Conservation (phyloP, 257 asterid species). For the Henckelia pumila region DNA sequence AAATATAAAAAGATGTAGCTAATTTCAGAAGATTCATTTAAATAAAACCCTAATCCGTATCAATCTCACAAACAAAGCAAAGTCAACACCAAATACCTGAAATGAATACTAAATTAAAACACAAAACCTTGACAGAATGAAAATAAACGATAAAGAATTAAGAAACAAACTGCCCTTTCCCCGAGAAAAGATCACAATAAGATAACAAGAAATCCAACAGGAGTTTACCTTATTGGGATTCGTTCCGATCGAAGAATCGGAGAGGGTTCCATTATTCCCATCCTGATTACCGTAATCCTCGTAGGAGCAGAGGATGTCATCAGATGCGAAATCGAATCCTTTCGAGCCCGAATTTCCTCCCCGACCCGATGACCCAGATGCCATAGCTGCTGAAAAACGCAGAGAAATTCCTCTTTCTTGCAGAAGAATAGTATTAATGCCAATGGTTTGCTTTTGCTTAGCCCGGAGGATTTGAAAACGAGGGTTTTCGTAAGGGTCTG, state of each 20-base stretch:
- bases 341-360: slow-evolving; percentile 49
- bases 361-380: slow-evolving; percentile 74
- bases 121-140: not conserved
- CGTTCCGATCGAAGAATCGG: slow-evolving; percentile 48
- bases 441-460: not conserved
- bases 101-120: not conserved
- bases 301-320: slow-evolving; percentile 78
- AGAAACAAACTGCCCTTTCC: not conserved
- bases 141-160: too few species aligned
- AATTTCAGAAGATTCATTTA: not conserved
- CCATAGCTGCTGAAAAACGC: slow-evolving; percentile 44
- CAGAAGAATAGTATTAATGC: not conserved
- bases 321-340: slow-evolving; percentile 73
- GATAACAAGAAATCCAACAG: not conserved
- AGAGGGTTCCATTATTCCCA: slow-evolving; percentile 52
- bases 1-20: not conserved
- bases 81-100: not conserved
- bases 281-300: slow-evolving; percentile 73
- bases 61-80: not conserved
- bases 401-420: not conserved
- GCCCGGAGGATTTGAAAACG: not conserved
- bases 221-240: slow-evolving; percentile 38
- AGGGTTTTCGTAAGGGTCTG: not conserved
- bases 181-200: not conserved
- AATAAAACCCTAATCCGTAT: too few species aligned